phyloP scores from a whole-genome alignment of 169 alveolate species.

The Cryptosporidium xiaoi region DNA sequence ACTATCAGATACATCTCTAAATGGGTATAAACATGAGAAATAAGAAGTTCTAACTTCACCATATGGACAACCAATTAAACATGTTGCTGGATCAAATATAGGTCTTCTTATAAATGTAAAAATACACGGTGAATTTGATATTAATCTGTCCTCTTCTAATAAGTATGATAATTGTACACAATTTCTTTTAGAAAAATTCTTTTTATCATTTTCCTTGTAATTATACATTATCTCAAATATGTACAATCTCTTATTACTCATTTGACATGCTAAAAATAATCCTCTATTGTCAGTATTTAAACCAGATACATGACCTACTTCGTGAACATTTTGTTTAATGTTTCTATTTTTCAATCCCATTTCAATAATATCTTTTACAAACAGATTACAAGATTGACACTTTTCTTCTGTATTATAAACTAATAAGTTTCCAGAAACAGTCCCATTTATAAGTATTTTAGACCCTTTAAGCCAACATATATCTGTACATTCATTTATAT shows the following conservation, averaged over 20 bases:
- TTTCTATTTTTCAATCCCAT: slow-evolving; percentile 4
- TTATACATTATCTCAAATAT: slow-evolving; percentile 37
- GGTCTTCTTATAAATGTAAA: slow-evolving; percentile 68
- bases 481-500: slow-evolving; percentile 67
- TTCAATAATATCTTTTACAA: slow-evolving; percentile 58
- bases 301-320: slow-evolving; percentile 69
- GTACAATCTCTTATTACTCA: slow-evolving; percentile 24
- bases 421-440: slow-evolving; percentile 57
- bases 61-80: slow-evolving; percentile 70
- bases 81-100: slow-evolving; percentile 49
- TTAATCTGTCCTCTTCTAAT: slow-evolving; percentile 53
- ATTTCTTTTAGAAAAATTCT: slow-evolving; percentile 22
- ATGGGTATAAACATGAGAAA: slow-evolving; percentile 64
- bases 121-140: slow-evolving; percentile 63
- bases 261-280: slow-evolving; percentile 56
- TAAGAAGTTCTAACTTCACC: slow-evolving; percentile 72
- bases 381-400: slow-evolving; percentile 31
- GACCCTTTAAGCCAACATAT: slow-evolving; percentile 74
- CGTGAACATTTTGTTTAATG: background rate
- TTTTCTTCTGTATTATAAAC: slow-evolving; percentile 51
- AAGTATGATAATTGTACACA: slow-evolving; percentile 22
- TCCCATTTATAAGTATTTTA: slow-evolving; percentile 52
- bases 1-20: slow-evolving; percentile 39
- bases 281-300: slow-evolving; percentile 31
- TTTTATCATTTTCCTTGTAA: slow-evolving; percentile 8